These are phyloP conservation scores for Cryptomeria japonica DNA, from an alignment of 75 land plant genomes.

Conservation along the genomic window DNA sequence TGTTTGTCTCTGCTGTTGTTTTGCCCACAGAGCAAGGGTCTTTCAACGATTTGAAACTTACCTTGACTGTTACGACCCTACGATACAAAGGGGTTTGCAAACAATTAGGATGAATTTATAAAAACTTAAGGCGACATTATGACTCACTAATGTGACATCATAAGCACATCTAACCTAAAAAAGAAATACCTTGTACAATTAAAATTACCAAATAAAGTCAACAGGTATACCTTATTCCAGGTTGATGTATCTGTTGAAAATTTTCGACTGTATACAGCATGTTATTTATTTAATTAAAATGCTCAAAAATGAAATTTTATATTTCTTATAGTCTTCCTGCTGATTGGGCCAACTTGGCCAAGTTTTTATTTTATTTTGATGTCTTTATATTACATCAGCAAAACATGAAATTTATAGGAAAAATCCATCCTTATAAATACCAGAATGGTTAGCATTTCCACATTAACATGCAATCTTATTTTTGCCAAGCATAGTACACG, in stretches of 20 bases:
- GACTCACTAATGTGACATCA: background rate
- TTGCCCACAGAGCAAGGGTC: background rate
- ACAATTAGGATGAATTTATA: background rate
- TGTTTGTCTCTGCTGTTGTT: background rate
- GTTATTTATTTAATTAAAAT: background rate
- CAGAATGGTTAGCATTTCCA: background rate
- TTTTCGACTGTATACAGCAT: background rate
- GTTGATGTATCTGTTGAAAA: background rate
- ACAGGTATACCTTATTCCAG: background rate
- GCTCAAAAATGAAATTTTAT: background rate
- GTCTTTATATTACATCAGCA: background rate
- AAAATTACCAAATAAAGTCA: background rate
- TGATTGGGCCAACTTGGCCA: background rate
- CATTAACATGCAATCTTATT: background rate
- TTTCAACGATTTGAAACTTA: background rate
- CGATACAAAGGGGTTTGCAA: background rate
- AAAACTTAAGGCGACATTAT: background rate
- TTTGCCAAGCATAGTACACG: background rate
- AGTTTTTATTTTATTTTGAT: no score
- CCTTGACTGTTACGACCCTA: background rate
- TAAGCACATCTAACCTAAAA: background rate
- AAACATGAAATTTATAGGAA: background rate
- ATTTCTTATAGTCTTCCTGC: background rate
- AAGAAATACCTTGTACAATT: background rate
- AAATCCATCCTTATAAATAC: background rate